Conservation (phyloP, 495 filamentous ascomycete genomes). For the Stereocaulon alpinum region DNA sequence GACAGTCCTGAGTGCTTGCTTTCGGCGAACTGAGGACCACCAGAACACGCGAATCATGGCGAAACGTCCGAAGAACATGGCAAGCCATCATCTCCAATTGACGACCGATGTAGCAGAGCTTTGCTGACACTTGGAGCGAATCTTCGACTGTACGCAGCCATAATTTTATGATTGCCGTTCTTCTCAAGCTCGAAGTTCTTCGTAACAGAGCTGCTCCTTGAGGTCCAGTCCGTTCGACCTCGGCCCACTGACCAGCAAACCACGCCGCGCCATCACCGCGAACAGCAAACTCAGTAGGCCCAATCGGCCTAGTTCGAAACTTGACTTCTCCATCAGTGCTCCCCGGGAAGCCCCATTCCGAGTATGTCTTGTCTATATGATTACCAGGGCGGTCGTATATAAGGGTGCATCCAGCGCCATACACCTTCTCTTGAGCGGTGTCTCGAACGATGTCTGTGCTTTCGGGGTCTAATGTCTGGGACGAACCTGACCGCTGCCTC, state of each 20-base stretch:
- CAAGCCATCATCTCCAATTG: conserved; percentile 2
- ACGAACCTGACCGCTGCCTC: neutral
- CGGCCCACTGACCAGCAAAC: conserved; percentile 10
- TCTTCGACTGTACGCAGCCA: neutral
- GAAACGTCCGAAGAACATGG: conserved; percentile 11
- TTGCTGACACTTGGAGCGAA: neutral
- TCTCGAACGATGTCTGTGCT: conserved; percentile 7
- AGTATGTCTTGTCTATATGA: neutral
- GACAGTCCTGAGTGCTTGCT: conserved; percentile 6
- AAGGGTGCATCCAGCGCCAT: conserved; percentile 17
- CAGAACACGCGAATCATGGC: conserved; percentile 5
- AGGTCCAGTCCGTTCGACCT: neutral
- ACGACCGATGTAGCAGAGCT: neutral
- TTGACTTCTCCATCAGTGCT: neutral
- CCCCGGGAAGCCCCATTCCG: neutral
- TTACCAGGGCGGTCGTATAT: conserved; percentile 13
- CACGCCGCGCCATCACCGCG: conserved; percentile 1
- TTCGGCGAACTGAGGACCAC: neutral
- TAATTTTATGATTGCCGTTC: neutral
- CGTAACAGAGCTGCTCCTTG: neutral
- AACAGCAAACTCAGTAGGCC: neutral
- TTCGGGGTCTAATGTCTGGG: neutral
- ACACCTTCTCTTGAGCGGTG: conserved; percentile 3
- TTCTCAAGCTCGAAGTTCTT: neutral
- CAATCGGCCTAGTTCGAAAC: neutral